Conservation (phyloP, 352 stramenopile genomes). For the Phytopythium montanum region DNA sequence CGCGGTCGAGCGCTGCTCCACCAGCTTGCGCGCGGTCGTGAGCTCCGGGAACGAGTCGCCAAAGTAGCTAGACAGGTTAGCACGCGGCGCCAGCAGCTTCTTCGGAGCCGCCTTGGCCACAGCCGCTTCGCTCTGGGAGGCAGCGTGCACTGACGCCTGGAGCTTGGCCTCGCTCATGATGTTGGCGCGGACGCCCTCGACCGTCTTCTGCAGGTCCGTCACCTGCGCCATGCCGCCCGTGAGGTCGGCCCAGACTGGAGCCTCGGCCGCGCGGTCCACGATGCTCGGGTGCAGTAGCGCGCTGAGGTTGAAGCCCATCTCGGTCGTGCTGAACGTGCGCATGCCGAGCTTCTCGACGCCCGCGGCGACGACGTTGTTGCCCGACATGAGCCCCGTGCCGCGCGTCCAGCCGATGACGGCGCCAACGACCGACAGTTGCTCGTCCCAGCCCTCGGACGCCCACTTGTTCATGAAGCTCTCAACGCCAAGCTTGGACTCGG, state of each 20-base stretch:
- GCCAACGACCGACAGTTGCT: constrained; percentile 81
- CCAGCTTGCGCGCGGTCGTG: constrained; percentile 26
- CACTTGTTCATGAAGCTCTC: constrained; percentile 88
- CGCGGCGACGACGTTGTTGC: constrained; percentile 85
- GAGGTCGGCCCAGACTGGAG: constrained; percentile 76
- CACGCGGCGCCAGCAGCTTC: constrained; percentile 37
- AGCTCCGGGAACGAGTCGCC: constrained; percentile 66
- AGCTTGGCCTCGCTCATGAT: constrained; percentile 62
- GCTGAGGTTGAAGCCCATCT: constrained; percentile 90
- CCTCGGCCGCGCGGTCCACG: constrained; percentile 63
- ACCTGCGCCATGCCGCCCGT: constrained; percentile 78
- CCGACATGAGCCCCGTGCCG: constrained; percentile 82
- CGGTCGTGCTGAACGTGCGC: constrained; percentile 80
- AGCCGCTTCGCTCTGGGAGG: constrained; percentile 38
- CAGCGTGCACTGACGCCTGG: constrained; percentile 37
- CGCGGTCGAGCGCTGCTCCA: constrained; percentile 13
- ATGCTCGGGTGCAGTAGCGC: constrained; percentile 79
- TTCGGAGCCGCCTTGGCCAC: constrained; percentile 11
- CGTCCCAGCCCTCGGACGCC: constrained; percentile 81
- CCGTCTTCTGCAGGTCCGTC: constrained; percentile 64
- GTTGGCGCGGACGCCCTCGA: constrained; percentile 45
- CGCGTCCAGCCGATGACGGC: constrained; percentile 88
- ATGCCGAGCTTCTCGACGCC: constrained; percentile 79
- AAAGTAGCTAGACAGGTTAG: constrained; percentile 77
- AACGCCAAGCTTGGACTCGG: constrained; percentile 85